Percentiles rank a stretch among this genome's conserved stretches.
Evolutionary conservation across 129 eudicot species (phyloP).

Genomic region (Artemisia argyi): DNA sequence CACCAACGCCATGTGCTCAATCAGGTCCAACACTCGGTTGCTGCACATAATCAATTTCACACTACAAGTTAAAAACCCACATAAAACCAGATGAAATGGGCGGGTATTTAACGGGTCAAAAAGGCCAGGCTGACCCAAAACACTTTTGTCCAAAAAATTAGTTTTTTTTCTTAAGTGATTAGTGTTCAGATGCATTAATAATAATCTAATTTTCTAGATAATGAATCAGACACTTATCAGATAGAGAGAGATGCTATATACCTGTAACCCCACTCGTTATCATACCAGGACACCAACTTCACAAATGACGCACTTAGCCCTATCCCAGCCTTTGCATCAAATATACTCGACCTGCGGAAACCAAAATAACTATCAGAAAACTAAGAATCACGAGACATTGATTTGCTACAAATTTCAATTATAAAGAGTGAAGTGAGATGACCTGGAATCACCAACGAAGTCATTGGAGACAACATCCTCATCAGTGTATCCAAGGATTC

Average conservation of each 20-base stretch:
- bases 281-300: conserved; percentile 93
- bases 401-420: not conserved
- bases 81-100: not conserved
- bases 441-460: conserved; percentile 94
- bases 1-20: conserved; percentile 92
- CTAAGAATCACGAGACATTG: not conserved
- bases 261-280: conserved; percentile 99
- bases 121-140: not conserved
- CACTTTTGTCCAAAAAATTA: not conserved
- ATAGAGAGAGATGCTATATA: conserved; percentile 29
- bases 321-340: conserved; percentile 92
- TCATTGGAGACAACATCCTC: conserved; percentile 98
- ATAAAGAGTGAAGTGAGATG: conserved; percentile 5
- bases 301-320: conserved; percentile 80
- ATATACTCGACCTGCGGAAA: conserved; percentile 78
- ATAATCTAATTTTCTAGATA: too few species aligned
- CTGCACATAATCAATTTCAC: conserved; percentile 41
- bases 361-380: not conserved
- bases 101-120: not conserved
- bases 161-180: too few species aligned
- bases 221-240: not conserved
- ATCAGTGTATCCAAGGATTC: conserved; percentile 95
- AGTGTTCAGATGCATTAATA: too few species aligned
- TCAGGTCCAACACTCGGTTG: conserved; percentile 92
- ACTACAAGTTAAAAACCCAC: not conserved